Evolutionary conservation across 2,329 filamentous ascomycete species (phyloP).

Genomic region (Elsinoe perseae): DNA sequence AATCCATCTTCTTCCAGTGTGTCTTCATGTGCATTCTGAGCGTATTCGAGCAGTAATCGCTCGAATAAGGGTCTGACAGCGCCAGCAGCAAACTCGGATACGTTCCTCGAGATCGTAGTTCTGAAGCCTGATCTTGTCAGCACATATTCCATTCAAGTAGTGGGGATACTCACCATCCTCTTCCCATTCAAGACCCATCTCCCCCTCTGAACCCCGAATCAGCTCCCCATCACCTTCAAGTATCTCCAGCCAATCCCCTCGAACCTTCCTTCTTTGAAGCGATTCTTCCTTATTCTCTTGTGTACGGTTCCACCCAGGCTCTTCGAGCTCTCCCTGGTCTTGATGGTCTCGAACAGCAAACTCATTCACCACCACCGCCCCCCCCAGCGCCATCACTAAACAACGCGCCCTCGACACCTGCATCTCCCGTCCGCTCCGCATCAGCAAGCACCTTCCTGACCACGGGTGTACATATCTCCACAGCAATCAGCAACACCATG

Average conservation of each 20-base stretch:
- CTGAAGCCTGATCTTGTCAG: conserved; percentile 16
- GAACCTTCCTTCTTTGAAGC: conserved; percentile 21
- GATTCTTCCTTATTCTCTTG: conserved; percentile 53
- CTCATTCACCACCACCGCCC: conserved; percentile 57
- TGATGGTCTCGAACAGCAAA: too few relatives aligned
- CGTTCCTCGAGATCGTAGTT: conserved; percentile 23
- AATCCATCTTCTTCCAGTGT: conserved; percentile 42
- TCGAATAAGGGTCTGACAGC: conserved; percentile 15
- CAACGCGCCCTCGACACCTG: conserved; percentile 57
- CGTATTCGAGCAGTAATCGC: conserved; percentile 2
- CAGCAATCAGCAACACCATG: conserved; percentile 56
- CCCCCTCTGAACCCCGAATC: conserved; percentile 53
- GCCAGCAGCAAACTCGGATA: conserved; percentile 8
- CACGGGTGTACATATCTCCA: conserved; percentile 48
- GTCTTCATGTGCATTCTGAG: not conserved
- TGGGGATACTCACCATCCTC: conserved; percentile 43
- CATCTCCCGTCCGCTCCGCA: conserved; percentile 46
- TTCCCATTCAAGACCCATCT: conserved; percentile 60
- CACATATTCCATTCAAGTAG: not conserved
- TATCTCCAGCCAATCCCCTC: conserved; percentile 48
- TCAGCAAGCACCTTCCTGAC: conserved; percentile 52
- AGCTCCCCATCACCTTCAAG: conserved; percentile 58
- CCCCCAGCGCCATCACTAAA: conserved; percentile 67
- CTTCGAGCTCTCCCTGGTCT: conserved; percentile 23
- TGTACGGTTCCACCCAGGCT: conserved; percentile 49